Conservation (phyloP, 768 basidiomycete genomes). For the Podaxis sp. region DNA sequence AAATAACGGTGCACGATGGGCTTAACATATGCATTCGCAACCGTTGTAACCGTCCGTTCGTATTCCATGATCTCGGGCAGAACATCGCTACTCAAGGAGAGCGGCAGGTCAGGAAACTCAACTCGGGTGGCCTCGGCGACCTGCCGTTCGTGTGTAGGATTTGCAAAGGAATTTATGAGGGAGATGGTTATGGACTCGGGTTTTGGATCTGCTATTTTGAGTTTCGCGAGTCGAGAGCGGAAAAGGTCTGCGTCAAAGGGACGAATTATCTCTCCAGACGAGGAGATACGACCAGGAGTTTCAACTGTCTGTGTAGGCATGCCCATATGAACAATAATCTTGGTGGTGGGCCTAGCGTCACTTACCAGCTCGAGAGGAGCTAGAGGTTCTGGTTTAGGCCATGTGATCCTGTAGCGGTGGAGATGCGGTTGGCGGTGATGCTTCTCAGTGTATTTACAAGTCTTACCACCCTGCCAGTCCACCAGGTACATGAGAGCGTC, state of each 20-base stretch:
- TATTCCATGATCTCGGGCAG: conserved; percentile 24
- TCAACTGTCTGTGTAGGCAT: conserved; percentile 19
- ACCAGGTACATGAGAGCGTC: conserved; percentile 18
- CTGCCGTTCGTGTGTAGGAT: conserved; percentile 19
- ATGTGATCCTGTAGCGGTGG: conserved; percentile 19
- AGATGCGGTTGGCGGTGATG: conserved; percentile 2
- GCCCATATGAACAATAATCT: background rate
- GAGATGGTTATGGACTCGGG: conserved; percentile 23
- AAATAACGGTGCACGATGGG: conserved; percentile 22
- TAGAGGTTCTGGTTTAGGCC: conserved; percentile 24
- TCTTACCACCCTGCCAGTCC: conserved; percentile 21
- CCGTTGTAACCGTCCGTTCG: conserved; percentile 24
- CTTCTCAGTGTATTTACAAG: conserved; percentile 1
- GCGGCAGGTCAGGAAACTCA: conserved; percentile 22
- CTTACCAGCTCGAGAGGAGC: conserved; percentile 24
- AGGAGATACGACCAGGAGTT: conserved; percentile 24
- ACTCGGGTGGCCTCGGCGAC: conserved; percentile 16
- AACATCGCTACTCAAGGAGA: conserved; percentile 21
- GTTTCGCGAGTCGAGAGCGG: conserved; percentile 14
- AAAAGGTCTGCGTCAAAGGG: conserved; percentile 19
- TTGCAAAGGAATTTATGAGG: conserved; percentile 24
- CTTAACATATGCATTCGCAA: conserved; percentile 25
- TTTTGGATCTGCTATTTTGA: conserved; percentile 15
- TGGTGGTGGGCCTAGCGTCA: background rate
- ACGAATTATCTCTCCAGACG: conserved; percentile 21